Evolutionary conservation across 2,329 filamentous ascomycete genomes (phyloP), one percentile per base, ranked within the genome.

Genomic region (Rhexocercosporidium sp.): DNA sequence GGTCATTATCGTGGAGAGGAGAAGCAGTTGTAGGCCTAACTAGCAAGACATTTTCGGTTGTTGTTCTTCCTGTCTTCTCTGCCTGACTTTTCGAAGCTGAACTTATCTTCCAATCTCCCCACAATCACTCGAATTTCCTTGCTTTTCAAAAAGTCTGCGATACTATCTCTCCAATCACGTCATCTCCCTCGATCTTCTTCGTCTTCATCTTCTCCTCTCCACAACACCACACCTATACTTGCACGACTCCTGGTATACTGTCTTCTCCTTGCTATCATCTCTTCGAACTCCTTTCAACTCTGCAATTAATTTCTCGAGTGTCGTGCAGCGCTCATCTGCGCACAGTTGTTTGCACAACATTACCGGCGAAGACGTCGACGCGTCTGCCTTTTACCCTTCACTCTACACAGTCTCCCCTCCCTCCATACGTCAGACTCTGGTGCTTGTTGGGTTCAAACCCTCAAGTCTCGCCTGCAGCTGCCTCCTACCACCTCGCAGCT

Each of bases 1-100:
- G 93, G 93, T 5, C 92, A 94, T 60, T 69, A 71, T 59, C 71
- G 71, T 29, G 67, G 67, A 0, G 66, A 69, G 29, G 61, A 61
- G 34, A 61, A 61, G 20, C 47, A 56, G 22, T 31, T 46, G 37
- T 59, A 59, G 37, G 7, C 22, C 44, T 20, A 44, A 25, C 22
- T 44, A 20, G 25, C 27, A n/a, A 12, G 22, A 16, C 56, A 7
- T 37, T 37, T 7, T 37, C 34, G 9, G 34, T 37, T n/a, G n/a
- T n/a, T n/a, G n/a, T n/a, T n/a, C n/a, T 18, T 22, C 31, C 14
- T 54, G 34, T 44, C 37, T 41, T 59, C n/a, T 44, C 29, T 56
- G 51, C 51, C 51, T 56, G 31, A 57, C n/a, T 39, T 25, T 25
- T 41, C 34, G 53, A 39, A 57, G 18, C 7, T 41, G 20, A 57